These are phyloP conservation scores for Blastocystis hominis DNA, from an alignment of 352 stramenopile genomes.

Conservation along the genomic window DNA sequence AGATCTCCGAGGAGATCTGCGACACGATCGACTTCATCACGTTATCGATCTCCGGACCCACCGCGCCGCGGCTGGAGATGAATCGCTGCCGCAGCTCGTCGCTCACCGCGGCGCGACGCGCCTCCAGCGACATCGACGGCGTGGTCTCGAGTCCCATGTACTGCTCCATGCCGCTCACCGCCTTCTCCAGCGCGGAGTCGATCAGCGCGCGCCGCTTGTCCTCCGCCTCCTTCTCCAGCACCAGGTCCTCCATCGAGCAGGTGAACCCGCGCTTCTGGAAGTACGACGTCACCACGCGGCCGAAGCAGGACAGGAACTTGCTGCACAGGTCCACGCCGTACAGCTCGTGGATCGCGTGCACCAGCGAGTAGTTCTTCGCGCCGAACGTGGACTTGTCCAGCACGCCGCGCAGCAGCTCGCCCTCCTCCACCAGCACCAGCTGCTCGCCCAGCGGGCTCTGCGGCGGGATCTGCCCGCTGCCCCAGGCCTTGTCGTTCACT, in stretches of 20 bases:
- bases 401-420: conserved; percentile 86
- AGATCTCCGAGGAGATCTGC: conserved; percentile 74
- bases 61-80: not conserved
- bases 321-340: conserved; percentile 73
- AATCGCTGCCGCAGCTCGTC: conserved; percentile 2
- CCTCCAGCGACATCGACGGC: not conserved
- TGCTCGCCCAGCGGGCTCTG: conserved; percentile 70
- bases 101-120: not conserved
- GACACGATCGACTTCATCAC: conserved; percentile 57
- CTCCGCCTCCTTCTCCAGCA: conserved; percentile 83
- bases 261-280: conserved; percentile 93
- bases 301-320: conserved; percentile 72
- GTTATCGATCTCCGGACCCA: conserved; percentile 51
- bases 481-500: conserved; percentile 86
- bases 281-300: conserved; percentile 88
- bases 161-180: conserved; percentile 55
- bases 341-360: conserved; percentile 89
- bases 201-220: conserved; percentile 78
- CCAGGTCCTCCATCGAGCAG: conserved; percentile 94
- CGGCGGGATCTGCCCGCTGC: conserved; percentile 71
- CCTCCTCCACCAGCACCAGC: conserved; percentile 85
- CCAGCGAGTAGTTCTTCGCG: conserved; percentile 88
- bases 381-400: conserved; percentile 98
- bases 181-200: conserved; percentile 56
- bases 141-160: conserved; percentile 55